Evolutionary conservation across 805 yeast species (phyloP).

Genomic region (Metschnikowia colocasiae): DNA sequence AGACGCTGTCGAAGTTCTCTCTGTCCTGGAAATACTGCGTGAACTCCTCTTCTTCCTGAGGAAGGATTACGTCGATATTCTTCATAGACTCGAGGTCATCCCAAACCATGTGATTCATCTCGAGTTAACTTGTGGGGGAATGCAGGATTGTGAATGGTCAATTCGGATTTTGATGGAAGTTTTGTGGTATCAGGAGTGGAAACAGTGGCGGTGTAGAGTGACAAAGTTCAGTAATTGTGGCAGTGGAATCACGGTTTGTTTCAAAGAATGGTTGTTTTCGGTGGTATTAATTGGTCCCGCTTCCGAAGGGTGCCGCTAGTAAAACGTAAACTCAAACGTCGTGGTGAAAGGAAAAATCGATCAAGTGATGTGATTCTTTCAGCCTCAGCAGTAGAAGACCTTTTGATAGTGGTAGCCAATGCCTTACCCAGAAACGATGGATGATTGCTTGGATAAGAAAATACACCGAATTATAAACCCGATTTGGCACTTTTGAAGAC

Average conservation of each 20-base stretch:
- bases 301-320: no score
- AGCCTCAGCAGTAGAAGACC: background rate
- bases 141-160: no score
- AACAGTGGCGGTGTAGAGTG: no score
- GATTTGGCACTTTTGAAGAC: conserved; percentile 5
- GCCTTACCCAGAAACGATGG: background rate
- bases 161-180: no score
- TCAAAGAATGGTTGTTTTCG: no score
- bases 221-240: no score
- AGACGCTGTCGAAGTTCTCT: conserved; percentile 51
- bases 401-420: background rate
- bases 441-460: background rate
- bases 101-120: conserved; percentile 27
- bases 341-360: background rate
- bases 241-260: no score
- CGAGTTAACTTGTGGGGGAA: background rate
- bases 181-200: no score
- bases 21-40: conserved; percentile 42
- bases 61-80: conserved; percentile 15
- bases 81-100: conserved; percentile 24
- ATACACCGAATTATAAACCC: background rate
- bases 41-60: conserved; percentile 44
- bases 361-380: background rate
- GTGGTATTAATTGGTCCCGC: background rate
- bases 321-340: background rate